Conservation (phyloP, 2,329 filamentous ascomycete species). For the Calonectria montana region DNA sequence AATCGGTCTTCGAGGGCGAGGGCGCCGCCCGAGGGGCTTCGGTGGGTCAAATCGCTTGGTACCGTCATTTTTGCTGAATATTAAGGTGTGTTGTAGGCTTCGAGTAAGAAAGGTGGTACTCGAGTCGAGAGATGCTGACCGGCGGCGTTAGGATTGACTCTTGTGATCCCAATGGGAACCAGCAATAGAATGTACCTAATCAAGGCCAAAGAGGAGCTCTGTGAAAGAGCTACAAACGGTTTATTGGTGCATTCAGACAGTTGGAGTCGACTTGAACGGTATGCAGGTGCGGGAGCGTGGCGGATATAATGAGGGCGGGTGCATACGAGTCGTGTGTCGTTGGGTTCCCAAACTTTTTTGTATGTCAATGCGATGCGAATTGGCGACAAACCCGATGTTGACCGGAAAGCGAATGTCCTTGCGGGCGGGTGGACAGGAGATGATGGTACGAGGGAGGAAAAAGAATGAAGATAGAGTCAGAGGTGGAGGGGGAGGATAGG, state of each 20-base stretch:
- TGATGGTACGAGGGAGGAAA: conserved; percentile 20
- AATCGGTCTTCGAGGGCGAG: conserved; percentile 90
- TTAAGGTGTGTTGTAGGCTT: conserved; percentile 31
- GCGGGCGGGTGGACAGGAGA: conserved; percentile 1
- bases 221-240: conserved; percentile 48
- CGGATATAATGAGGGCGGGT: conserved; percentile 25
- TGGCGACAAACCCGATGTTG: conserved; percentile 9
- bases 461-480: conserved; percentile 25
- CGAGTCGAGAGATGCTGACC: conserved; percentile 33
- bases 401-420: not conserved
- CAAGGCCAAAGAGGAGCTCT: conserved; percentile 46
- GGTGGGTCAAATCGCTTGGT: conserved; percentile 77
- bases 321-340: conserved; percentile 16
- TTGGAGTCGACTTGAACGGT: conserved; percentile 27
- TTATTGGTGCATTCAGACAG: conserved; percentile 52
- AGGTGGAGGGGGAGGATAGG: conserved; percentile 17
- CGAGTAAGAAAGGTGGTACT: conserved; percentile 23
- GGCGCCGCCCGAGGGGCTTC: conserved; percentile 70
- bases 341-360: conserved; percentile 19
- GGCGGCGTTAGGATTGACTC: conserved; percentile 35
- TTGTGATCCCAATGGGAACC: conserved; percentile 28
- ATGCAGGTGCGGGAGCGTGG: conserved; percentile 26
- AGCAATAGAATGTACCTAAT: conserved; percentile 39
- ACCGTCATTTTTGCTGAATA: conserved; percentile 74
- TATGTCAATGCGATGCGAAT: conserved; percentile 12